Evolutionary conservation across 176 grass and related monocot genomes (phyloP).

Genomic region (Oryza meridionalis): DNA sequence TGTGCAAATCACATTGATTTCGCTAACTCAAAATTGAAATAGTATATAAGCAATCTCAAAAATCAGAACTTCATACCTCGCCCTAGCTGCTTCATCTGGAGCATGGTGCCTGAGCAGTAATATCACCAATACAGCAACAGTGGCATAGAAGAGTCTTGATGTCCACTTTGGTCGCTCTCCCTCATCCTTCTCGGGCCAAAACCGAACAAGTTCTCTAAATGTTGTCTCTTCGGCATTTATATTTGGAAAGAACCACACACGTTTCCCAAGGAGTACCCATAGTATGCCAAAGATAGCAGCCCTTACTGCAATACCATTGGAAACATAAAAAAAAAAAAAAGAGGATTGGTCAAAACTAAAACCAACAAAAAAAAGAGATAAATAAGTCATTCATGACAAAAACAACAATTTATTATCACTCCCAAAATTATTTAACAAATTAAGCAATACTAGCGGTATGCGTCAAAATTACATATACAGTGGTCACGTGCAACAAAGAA

Average conservation of each 20-base stretch:
- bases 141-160: conserved; percentile 79
- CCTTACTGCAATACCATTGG: conserved; percentile 65
- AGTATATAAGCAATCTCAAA: background rate
- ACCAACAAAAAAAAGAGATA: background rate
- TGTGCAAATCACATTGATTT: background rate
- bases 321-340: conserved; percentile 33
- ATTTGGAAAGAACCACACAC: conserved; percentile 99
- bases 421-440: conserved; percentile 22
- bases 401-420: background rate
- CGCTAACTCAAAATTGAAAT: background rate
- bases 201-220: conserved; percentile 87
- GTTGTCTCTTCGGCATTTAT: conserved; percentile 99
- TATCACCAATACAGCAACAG: conserved; percentile 63
- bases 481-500: conserved; percentile 16
- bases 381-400: background rate
- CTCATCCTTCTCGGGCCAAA: conserved; percentile 98
- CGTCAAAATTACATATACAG: background rate
- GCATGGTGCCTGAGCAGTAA: conserved; percentile 92
- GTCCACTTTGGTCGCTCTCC: conserved; percentile 84
- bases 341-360: background rate
- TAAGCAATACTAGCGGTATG: conserved; percentile 7
- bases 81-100: conserved; percentile 98
- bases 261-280: conserved; percentile 88
- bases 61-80: conserved; percentile 60
- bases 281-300: conserved; percentile 81